phyloP scores from a whole-genome alignment of 257 asterid species.

The Hygrophila difformis region DNA sequence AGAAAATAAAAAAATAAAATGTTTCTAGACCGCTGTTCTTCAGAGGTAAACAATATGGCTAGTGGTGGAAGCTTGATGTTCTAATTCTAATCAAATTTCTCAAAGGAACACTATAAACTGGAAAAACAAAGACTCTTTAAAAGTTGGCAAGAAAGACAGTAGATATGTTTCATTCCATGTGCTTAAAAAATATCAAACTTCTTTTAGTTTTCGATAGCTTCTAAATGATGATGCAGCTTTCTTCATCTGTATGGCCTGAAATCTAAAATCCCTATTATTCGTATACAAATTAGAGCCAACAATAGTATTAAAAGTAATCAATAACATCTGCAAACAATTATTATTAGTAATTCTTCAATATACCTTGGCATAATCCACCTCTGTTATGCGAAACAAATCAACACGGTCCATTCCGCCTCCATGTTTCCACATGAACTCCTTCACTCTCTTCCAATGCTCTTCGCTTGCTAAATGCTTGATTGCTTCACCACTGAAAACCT shows the following conservation, averaged over 20 bases:
- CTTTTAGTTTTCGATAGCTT: neutral
- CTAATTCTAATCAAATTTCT: neutral
- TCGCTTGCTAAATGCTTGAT: slow-evolving; percentile 69
- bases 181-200: neutral
- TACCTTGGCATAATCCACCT: slow-evolving; percentile 61
- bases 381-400: slow-evolving; percentile 44
- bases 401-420: slow-evolving; percentile 67
- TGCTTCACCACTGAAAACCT: slow-evolving; percentile 44
- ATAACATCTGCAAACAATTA: no score
- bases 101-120: neutral
- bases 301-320: no score
- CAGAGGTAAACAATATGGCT: neutral
- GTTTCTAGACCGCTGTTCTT: neutral
- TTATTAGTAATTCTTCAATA: neutral
- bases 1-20: no score
- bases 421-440: slow-evolving; percentile 67
- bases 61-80: neutral
- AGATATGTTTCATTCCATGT: neutral
- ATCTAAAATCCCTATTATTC: neutral
- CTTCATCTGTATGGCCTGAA: neutral
- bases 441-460: slow-evolving; percentile 73
- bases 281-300: no score
- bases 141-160: no score
- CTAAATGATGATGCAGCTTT: neutral
- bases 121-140: no score